Percentiles rank a stretch among this genome's conserved stretches.
Conservation (phyloP, 495 filamentous ascomycete genomes). For the Hypoxylon fragiforme region DNA sequence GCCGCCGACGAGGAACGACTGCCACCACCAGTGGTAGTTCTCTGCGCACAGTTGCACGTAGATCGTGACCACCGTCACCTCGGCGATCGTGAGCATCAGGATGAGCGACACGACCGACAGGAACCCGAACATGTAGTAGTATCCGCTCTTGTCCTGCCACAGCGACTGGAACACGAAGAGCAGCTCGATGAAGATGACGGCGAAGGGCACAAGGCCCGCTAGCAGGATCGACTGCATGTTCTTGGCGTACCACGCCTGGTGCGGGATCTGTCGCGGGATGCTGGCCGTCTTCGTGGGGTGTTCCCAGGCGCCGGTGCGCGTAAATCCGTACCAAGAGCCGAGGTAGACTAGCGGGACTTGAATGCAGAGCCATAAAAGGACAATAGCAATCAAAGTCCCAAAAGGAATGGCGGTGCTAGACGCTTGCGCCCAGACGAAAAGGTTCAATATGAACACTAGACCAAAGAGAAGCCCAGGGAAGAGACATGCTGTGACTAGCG, state of each 20-base stretch:
- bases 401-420: conserved; percentile 91
- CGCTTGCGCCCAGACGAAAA: conserved; percentile 93
- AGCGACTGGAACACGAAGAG: conserved; percentile 89
- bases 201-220: conserved; percentile 85
- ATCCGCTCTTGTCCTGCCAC: conserved; percentile 92
- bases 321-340: conserved; percentile 80
- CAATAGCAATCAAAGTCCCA: conserved; percentile 74
- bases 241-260: conserved; percentile 78
- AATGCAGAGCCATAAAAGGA: conserved; percentile 84
- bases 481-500: conserved; percentile 78
- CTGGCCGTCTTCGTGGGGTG: conserved; percentile 83
- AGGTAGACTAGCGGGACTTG: conserved; percentile 88
- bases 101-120: conserved; percentile 75
- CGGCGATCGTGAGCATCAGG: conserved; percentile 75
- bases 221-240: conserved; percentile 65
- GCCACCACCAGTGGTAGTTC: conserved; percentile 98
- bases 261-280: conserved; percentile 74
- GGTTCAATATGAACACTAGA: conserved; percentile 81
- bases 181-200: conserved; percentile 91
- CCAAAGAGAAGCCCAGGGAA: conserved; percentile 83
- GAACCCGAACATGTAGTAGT: conserved; percentile 96
- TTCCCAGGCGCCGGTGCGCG: conserved; percentile 69
- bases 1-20: conserved; percentile 82
- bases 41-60: conserved; percentile 86
- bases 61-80: conserved; percentile 87